Base-by-base conservation (phyloP, 345 rosid species). In the Streptanthus diversifolius region DNA sequence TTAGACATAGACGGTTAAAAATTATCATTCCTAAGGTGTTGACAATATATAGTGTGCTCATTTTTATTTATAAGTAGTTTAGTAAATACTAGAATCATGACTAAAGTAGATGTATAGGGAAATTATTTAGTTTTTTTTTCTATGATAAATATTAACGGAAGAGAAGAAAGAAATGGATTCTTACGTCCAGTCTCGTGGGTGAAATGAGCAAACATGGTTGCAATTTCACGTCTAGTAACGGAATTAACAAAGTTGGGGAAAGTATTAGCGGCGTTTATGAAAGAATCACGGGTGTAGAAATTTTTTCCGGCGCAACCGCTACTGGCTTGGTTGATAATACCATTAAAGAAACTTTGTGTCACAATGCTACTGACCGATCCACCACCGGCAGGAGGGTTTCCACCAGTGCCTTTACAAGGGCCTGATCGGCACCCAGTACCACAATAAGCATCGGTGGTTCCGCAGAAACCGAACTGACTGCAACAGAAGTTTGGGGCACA, bases 151-250 rank as follows among this genome's bases (percentile, higher is more conserved):
- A 35, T 14, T 13, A 51, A 51, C 36, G 5, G 11, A 12, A 62
- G n/a, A 3, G 1, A 21, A n/a, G n/a, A 53, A 15, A 24, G 3
- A 22, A 22, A 6, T 14, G 35, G 5, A 35, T 21, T 55, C 80
- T 77, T 82, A 84, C 87, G 75, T 80, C 79, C 82, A 30, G 87
- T 84, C 54, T 82, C 83, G 58, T 82, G 82, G 0, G 87, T 82
- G 77, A 75, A 77, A 56, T 82, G 87, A 41, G 85, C 87, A 44
- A 84, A 84, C 71, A 84, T 82, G 36, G 87, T 76, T 1, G 87
- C 85, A 60, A 84, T 61, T 66, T 84, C 87, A 15, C 85, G 87
- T 47, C 15, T 73, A 3, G 83, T 74, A 43, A 68, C 79, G 17
- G 71, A 62, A 11, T 47, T 39, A 4, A 30, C 66, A 56, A 79